Evolutionary conservation across 495 filamentous ascomycete genomes (phyloP).

Genomic region (Aspergillus kassunensis): DNA sequence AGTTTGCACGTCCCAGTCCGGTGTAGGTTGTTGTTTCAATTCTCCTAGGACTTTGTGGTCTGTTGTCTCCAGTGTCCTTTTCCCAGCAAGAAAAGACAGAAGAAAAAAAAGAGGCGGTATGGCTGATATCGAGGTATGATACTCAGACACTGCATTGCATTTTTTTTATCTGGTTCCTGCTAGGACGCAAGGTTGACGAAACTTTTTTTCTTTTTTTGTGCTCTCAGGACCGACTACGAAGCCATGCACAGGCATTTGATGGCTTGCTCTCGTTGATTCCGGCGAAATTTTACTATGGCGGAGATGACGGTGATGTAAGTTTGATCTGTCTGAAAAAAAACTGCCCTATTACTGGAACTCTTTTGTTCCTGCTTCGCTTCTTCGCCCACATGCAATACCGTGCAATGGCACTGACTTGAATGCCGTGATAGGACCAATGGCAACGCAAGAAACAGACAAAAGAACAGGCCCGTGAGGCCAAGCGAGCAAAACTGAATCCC

Average conservation of each 20-base stretch:
- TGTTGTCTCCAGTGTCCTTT: conserved; percentile 1
- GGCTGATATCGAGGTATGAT: conserved; percentile 48
- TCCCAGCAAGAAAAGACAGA: too few relatives aligned
- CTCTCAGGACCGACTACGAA: conserved; percentile 70
- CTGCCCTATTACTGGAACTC: too few relatives aligned
- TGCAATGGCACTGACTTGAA: conserved; percentile 33
- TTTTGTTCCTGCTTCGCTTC: conserved; percentile 9
- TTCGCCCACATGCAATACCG: too few relatives aligned
- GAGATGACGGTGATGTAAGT: conserved; percentile 75
- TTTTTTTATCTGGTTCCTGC: not conserved
- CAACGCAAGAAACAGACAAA: conserved; percentile 84
- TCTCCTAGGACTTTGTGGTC: not conserved
- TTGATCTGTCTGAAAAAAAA: too few relatives aligned
- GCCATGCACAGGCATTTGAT: conserved; percentile 83
- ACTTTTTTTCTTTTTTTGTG: conserved; percentile 22
- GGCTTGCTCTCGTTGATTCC: conserved; percentile 89
- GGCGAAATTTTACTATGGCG: conserved; percentile 85
- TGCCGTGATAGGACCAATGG: conserved; percentile 68
- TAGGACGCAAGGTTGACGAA: conserved; percentile 22
- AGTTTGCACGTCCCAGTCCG: conserved; percentile 15
- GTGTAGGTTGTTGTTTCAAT: conserved; percentile 1
- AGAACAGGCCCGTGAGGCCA: conserved; percentile 70
- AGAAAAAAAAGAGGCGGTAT: conserved; percentile 23
- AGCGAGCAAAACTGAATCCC: conserved; percentile 79
- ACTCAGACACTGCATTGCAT: conserved; percentile 8